Evolutionary conservation across 2,329 filamentous ascomycete species (phyloP).

Genomic region (Ascochyta koolunga): DNA sequence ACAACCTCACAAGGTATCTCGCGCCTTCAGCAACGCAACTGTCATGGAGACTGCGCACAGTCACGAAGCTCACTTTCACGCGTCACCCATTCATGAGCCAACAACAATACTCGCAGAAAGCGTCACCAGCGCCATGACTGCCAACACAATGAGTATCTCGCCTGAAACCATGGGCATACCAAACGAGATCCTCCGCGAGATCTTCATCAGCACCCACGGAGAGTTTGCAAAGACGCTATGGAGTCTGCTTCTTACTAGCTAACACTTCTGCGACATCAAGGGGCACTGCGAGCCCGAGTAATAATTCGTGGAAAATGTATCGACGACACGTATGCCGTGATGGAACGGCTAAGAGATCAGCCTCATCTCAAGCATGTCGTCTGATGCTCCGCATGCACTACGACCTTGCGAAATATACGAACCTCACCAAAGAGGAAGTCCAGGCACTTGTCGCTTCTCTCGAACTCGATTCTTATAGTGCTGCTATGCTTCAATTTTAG

Average conservation of each 20-base stretch:
- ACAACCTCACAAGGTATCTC: background rate
- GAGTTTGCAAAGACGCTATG: background rate
- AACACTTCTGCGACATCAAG: background rate
- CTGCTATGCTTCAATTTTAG: background rate
- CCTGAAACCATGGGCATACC: background rate
- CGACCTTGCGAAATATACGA: background rate
- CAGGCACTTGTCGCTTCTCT: background rate
- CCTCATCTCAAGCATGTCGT: background rate
- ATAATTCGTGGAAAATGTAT: background rate
- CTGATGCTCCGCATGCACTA: background rate
- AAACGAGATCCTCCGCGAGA: slow-evolving; percentile 4
- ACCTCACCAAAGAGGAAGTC: background rate
- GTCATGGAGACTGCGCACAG: background rate
- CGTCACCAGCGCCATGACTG: background rate
- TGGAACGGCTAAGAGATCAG: background rate
- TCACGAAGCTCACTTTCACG: background rate
- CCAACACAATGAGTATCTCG: background rate
- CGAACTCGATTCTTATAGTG: background rate
- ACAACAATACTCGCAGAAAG: background rate
- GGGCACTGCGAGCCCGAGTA: slow-evolving; percentile 5
- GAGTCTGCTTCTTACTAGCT: slow-evolving; percentile 2
- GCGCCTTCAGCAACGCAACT: background rate
- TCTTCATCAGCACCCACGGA: background rate
- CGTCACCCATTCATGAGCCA: background rate
- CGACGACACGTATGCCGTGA: background rate